Percentiles rank a stretch among this genome's conserved stretches.
phyloP scores from a whole-genome alignment of 352 stramenopile species.

The Phytopythium oedochilum region DNA sequence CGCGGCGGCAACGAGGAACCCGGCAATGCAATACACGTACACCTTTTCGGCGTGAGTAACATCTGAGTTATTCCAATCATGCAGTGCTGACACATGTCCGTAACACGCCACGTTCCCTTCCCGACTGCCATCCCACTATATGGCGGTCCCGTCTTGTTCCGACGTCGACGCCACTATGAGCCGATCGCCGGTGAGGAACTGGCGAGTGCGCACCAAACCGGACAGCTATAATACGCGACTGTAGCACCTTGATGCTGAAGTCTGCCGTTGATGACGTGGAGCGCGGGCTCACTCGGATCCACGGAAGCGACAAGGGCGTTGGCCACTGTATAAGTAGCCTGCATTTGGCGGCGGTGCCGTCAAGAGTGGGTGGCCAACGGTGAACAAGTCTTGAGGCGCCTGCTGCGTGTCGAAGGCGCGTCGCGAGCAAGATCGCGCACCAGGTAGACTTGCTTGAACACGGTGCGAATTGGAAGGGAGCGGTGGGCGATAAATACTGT shows the following conservation, averaged over 20 bases:
- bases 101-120: neutral
- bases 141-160: conserved; percentile 3
- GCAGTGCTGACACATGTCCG: neutral
- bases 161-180: conserved; percentile 3
- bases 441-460: neutral
- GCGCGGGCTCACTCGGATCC: no score
- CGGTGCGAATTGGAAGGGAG: neutral
- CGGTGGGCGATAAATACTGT: neutral
- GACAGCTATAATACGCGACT: no score
- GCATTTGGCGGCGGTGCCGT: neutral
- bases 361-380: neutral
- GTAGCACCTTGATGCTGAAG: no score
- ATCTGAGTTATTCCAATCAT: conserved; percentile 6
- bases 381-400: neutral
- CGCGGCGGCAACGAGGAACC: no score
- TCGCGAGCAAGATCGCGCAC: neutral
- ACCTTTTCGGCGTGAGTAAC: conserved; percentile 4
- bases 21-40: no score
- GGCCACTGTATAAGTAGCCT: neutral
- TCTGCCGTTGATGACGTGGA: no score
- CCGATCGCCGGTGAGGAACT: neutral
- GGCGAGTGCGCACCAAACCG: neutral
- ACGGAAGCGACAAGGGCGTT: no score
- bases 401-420: neutral
- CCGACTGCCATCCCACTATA: neutral